Percentiles rank a stretch among this genome's conserved stretches.
These are phyloP conservation scores for Saccharomyces pastorianus DNA, from an alignment of 1,139 yeast species.

Conservation along the genomic window DNA sequence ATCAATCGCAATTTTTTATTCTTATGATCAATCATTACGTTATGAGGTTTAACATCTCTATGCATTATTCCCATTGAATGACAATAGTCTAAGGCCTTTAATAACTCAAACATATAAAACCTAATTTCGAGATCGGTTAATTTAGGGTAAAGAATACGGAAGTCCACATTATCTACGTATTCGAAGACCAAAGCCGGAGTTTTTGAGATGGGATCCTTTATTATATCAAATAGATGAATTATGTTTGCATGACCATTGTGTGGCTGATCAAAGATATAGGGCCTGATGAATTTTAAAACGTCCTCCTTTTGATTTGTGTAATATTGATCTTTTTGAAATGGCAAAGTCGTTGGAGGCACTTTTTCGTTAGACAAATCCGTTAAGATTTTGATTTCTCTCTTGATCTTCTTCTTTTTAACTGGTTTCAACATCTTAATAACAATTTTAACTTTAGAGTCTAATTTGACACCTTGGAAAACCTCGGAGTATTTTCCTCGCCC, in stretches of 20 bases:
- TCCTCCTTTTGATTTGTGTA: slow-evolving; percentile 25
- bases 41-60: slow-evolving; percentile 97
- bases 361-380: slow-evolving; percentile 52
- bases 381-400: slow-evolving; percentile 86
- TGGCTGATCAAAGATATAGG: slow-evolving; percentile 25
- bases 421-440: slow-evolving; percentile 96
- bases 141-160: slow-evolving; percentile 84
- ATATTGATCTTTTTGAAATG: slow-evolving; percentile 22
- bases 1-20: slow-evolving; percentile 66
- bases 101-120: slow-evolving; percentile 79
- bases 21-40: slow-evolving; percentile 93
- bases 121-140: slow-evolving; percentile 77
- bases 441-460: slow-evolving; percentile 46
- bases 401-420: slow-evolving; percentile 91
- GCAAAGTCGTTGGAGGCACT: slow-evolving; percentile 23
- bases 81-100: slow-evolving; percentile 84
- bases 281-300: slow-evolving; percentile 21
- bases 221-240: slow-evolving; percentile 72
- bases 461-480: slow-evolving; percentile 76
- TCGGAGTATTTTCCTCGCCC: slow-evolving; percentile 98
- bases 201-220: slow-evolving; percentile 81
- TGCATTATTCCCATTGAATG: slow-evolving; percentile 99
- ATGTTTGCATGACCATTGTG: slow-evolving; percentile 45
- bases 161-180: slow-evolving; percentile 82
- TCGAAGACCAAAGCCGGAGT: slow-evolving; percentile 94